Conservation (phyloP, 371 early-diverging fungal species). For the Mortierella sp. region DNA sequence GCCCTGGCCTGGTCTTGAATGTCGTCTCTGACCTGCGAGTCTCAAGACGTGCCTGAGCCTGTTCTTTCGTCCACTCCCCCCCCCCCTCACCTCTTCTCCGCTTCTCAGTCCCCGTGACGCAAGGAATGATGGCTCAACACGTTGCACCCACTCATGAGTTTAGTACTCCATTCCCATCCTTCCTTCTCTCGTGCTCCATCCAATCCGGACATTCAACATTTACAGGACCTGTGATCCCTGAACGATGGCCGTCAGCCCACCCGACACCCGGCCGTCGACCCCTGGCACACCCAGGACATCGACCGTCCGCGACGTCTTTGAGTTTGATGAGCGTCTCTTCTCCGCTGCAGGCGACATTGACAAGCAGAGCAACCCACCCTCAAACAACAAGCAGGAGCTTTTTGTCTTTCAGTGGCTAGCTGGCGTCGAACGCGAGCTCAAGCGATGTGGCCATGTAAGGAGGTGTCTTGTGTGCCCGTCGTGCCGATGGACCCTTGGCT, state of each 20-base stretch:
- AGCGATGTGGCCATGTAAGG: conserved; percentile 62
- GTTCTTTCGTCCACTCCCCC: too few relatives aligned
- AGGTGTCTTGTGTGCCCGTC: not conserved
- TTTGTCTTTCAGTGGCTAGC: conserved; percentile 85
- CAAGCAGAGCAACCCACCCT: conserved; percentile 61
- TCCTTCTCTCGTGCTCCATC: too few relatives aligned
- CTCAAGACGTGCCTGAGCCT: too few relatives aligned
- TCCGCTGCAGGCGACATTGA: conserved; percentile 68
- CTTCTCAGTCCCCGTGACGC: conserved; percentile 9
- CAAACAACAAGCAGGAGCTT: conserved; percentile 64
- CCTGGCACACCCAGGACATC: conserved; percentile 46
- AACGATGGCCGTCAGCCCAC: conserved; percentile 35
- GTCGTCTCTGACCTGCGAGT: too few relatives aligned
- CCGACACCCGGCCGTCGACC: conserved; percentile 51
- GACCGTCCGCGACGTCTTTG: conserved; percentile 58
- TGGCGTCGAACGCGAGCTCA: conserved; percentile 73
- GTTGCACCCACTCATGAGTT: too few relatives aligned
- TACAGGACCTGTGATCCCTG: not conserved
- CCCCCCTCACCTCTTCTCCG: too few relatives aligned
- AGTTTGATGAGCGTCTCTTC: conserved; percentile 70
- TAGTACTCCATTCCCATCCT: too few relatives aligned
- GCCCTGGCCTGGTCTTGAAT: too few relatives aligned
- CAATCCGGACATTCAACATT: too few relatives aligned
- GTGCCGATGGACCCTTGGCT: not conserved
- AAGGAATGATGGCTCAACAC: not conserved